Percentiles rank a stretch among this genome's conserved stretches.
phyloP scores from a whole-genome alignment of 169 alveolate genomes.

The Cryptosporidium felis region DNA sequence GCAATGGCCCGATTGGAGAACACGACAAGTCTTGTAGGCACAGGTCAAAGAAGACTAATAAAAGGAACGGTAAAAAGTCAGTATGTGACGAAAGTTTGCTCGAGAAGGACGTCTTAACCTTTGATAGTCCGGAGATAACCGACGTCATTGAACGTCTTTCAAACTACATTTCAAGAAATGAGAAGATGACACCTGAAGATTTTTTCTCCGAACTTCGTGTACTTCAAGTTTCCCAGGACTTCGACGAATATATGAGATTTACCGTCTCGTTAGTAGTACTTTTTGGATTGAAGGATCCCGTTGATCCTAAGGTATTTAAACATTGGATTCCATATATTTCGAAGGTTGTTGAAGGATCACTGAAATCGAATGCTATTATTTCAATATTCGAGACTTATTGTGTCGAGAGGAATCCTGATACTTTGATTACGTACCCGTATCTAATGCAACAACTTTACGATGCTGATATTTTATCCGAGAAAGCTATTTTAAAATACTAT shows the following conservation, averaged over 20 bases:
- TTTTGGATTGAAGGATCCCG: constrained; percentile 32
- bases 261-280: constrained; percentile 79
- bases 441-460: constrained; percentile 81
- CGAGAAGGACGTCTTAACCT: constrained; percentile 75
- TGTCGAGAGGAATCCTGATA: constrained; percentile 77
- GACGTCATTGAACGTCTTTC: constrained; percentile 84
- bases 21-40: constrained; percentile 6
- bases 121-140: constrained; percentile 81
- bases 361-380: constrained; percentile 80
- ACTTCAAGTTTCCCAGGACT: constrained; percentile 89
- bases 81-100: background rate
- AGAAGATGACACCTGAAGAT: constrained; percentile 77
- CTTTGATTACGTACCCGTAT: constrained; percentile 81
- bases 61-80: constrained; percentile 45
- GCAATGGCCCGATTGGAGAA: background rate
- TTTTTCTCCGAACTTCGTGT: constrained; percentile 88
- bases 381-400: constrained; percentile 81
- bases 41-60: constrained; percentile 7
- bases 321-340: constrained; percentile 76
- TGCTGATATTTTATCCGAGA: constrained; percentile 81
- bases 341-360: constrained; percentile 79
- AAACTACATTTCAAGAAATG: constrained; percentile 74
- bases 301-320: constrained; percentile 73
- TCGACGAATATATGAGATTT: constrained; percentile 83
- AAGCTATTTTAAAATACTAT: constrained; percentile 76